Evolutionary conservation across 352 stramenopile genomes (phyloP).

Genomic region (Phytopythium vexans): DNA sequence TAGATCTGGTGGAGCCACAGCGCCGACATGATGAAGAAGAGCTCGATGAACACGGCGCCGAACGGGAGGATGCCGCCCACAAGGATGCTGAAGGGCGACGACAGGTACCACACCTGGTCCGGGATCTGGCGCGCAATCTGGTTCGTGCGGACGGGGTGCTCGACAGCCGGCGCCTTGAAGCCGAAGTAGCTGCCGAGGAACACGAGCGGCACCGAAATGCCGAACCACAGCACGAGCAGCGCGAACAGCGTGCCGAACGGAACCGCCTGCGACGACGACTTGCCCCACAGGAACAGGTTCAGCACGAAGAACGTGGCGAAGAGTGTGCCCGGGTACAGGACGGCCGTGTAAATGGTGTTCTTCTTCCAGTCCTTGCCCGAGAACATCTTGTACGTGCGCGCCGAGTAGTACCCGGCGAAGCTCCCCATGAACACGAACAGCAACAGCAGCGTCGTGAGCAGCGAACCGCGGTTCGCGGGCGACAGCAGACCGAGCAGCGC

Average conservation of each 20-base stretch:
- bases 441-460: conserved; percentile 95
- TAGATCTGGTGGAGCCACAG: conserved; percentile 99
- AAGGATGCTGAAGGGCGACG: conserved; percentile 92
- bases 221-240: conserved; percentile 97
- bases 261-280: conserved; percentile 86
- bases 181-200: conserved; percentile 98
- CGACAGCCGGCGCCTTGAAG: conserved; percentile 83
- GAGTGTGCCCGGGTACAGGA: conserved; percentile 92
- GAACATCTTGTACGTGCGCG: conserved; percentile 98
- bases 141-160: conserved; percentile 89
- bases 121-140: conserved; percentile 90
- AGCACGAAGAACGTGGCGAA: conserved; percentile 95
- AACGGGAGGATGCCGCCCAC: conserved; percentile 99
- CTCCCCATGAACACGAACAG: conserved; percentile 98
- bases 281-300: conserved; percentile 94
- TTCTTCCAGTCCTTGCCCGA: conserved; percentile 97
- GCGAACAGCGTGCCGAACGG: conserved; percentile 96
- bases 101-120: conserved; percentile 96
- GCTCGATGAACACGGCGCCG: conserved; percentile 99
- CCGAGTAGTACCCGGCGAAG: conserved; percentile 96
- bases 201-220: conserved; percentile 97
- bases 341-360: conserved; percentile 95
- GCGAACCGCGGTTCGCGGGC: conserved; percentile 95
- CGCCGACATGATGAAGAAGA: conserved; percentile 99
- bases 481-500: conserved; percentile 94